These are phyloP conservation scores for Suhomyces faveliae DNA, from an alignment of 805 yeast species.

Conservation along the genomic window DNA sequence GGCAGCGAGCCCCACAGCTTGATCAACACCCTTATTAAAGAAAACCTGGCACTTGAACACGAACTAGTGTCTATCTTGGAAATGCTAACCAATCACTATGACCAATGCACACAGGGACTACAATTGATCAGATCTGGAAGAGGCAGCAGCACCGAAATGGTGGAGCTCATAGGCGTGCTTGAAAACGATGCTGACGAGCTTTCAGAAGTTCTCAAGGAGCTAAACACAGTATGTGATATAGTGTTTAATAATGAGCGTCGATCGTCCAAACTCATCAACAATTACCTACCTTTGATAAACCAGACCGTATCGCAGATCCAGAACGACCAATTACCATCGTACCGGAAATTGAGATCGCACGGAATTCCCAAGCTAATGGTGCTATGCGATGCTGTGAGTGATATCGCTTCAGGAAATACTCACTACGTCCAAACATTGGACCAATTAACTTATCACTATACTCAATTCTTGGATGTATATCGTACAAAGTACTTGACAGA, in stretches of 20 bases:
- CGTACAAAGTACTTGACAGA: conserved; percentile 37
- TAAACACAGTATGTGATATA: conserved; percentile 38
- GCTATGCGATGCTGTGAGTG: conserved; percentile 14
- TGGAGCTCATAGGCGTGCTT: conserved; percentile 44
- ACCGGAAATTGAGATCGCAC: conserved; percentile 21
- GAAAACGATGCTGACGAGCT: conserved; percentile 55
- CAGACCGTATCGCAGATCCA: conserved; percentile 16
- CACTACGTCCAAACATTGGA: conserved; percentile 25
- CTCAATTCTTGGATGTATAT: conserved; percentile 32
- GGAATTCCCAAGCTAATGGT: conserved; percentile 26
- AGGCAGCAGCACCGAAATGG: conserved; percentile 13
- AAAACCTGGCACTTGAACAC: conserved; percentile 53
- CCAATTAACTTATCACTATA: conserved; percentile 35
- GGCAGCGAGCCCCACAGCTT: conserved; percentile 16
- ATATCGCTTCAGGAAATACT: conserved; percentile 5
- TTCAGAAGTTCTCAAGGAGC: conserved; percentile 51
- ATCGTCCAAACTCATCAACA: conserved; percentile 22
- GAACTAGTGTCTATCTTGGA: conserved; percentile 70
- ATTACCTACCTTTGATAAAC: conserved; percentile 13
- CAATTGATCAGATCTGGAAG: conserved; percentile 31
- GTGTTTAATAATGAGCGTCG: conserved; percentile 34
- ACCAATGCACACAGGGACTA: conserved; percentile 61
- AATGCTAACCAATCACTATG: conserved; percentile 78
- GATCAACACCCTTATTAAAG: conserved; percentile 29
- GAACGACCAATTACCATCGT: conserved; percentile 16